Evolutionary conservation across 345 rosid genomes (phyloP), one percentile per base, ranked within the genome.

Genomic region (Salix suchowensis): DNA sequence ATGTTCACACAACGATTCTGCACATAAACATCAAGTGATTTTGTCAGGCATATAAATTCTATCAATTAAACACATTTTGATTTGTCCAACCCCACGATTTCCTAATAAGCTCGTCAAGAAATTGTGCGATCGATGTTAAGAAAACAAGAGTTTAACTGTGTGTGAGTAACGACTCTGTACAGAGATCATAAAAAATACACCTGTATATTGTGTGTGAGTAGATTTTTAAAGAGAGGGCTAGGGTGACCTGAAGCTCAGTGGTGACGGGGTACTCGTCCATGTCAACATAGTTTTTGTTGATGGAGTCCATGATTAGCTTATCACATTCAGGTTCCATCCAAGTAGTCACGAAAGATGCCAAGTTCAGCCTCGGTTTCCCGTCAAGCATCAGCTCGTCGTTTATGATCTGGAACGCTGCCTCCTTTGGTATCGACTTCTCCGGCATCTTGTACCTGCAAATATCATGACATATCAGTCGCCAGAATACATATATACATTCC

Each of bases 251-350:
- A 40, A 94, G 82, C 85, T 94, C 98, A 11, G 98, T 94, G 68
- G 98, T 94, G 65, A 94, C 95, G 32, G 97, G 98, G 83, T 94
- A 94, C 80, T 92, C 98, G 65, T 94, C 98, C 98, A 94, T 92
- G 84, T 94, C 97, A 24, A 92, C 97, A 36, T 92, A 94, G 89
- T 94, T 94, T 87, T 94, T 94, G 90, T 92, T 94, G 16, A 92
- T 82, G 65, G 98, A 78, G 28, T 80, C 95, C 98, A 92, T 94
- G 19, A 94, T 94, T 72, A 94, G 98, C 89, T 90, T 90, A 67
- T 94, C 89, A 65, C 98, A 94, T 80, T 94, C 97, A 5, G 98
- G 97, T 77, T 94, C 97, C 97, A 94, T 94, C 97, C 97, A 92
- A 2, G 98, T 94, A 0, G 97, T 94, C 69, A 94, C 97, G 13